Conservation (phyloP, 257 asterid genomes). For the Solanum bulbocastanum region DNA sequence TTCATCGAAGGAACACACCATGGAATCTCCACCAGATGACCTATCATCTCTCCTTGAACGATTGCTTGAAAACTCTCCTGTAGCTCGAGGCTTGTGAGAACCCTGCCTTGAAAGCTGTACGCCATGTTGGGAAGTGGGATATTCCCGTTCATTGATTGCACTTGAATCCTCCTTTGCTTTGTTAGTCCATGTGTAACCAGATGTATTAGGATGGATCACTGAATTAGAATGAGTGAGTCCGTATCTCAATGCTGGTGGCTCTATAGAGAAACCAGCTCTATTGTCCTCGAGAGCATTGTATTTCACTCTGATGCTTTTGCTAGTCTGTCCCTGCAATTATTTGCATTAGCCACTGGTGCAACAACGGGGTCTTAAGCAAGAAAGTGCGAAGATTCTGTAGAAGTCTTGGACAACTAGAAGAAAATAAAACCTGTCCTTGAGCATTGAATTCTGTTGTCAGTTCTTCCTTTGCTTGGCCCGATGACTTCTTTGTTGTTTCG, state of each 20-base stretch:
- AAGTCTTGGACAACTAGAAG: not conserved
- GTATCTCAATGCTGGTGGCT: conserved; percentile 35
- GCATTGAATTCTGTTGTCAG: not conserved
- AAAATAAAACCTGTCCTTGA: conserved; percentile 24
- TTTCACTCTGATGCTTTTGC: conserved; percentile 32
- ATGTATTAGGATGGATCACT: conserved; percentile 56
- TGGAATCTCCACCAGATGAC: conserved; percentile 5
- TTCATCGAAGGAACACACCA: not conserved
- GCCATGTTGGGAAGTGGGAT: conserved; percentile 17
- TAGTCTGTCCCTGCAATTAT: conserved; percentile 21
- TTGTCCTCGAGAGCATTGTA: conserved; percentile 37
- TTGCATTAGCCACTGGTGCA: not conserved
- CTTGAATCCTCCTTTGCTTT: conserved; percentile 22
- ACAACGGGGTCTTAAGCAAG: not conserved
- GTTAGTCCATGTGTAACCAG: conserved; percentile 29
- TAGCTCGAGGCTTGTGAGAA: conserved; percentile 12
- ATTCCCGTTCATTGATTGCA: not conserved
- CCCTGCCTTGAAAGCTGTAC: conserved; percentile 7
- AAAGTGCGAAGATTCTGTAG: not conserved
- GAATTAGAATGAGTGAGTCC: conserved; percentile 47
- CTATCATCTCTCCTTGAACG: conserved; percentile 1
- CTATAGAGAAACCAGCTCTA: conserved; percentile 51
- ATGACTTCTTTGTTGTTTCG: conserved; percentile 9
- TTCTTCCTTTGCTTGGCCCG: conserved; percentile 10
- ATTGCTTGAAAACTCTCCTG: conserved; percentile 4